Base-by-base conservation (phyloP, 2,329 filamentous ascomycete genomes). In the Colletotrichum tamarilloi region DNA sequence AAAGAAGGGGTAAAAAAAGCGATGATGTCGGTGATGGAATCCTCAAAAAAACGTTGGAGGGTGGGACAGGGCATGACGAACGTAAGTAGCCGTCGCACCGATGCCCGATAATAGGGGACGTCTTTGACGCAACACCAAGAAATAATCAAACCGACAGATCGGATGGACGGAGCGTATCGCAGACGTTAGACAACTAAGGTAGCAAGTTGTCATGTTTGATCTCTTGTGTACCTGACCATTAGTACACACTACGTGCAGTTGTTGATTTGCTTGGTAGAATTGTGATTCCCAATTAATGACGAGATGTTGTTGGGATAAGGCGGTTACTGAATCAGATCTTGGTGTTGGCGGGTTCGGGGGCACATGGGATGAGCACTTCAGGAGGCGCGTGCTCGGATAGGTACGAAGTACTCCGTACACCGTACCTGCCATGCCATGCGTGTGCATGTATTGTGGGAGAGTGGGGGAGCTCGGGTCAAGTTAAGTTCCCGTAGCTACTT, bases 1-100 rank as follows among this genome's bases (percentile, higher is more conserved):
- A 75, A 53, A 46, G 62, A 67, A 49, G 55, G 60, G 72, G 63
- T 53, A 53, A n/a, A 49, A 46, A 71, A 56, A 56, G 68, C 63
- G 52, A 74, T 74, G 71, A 75, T 72, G 71, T 71, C 62, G 66
- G 71, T 46, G 58, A 74, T 70, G 69, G 68, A 68, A 68, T 55
- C 58, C 38, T 53, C 38, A n/a, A 46, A 55, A 72, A 62, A 52
- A 52, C 38, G 52, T 38, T 62, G 56, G 19, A 53, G 32, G 53
- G 28, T 42, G 59, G 60, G 46, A 38, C 59, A 56, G 28, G 35
- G 62, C 60, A 62, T 66, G 71, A 71, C 60, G 56, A 73, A 71
- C 67, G 67, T 56, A 59, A 28, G 60, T 73, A 66, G 60, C 67
- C 67, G 62, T 71, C 24, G 56, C 67, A 71, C 60, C 67, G 62